Base-by-base conservation (phyloP, 441 rosid genomes). In the Pelargonium cotyledonis region DNA sequence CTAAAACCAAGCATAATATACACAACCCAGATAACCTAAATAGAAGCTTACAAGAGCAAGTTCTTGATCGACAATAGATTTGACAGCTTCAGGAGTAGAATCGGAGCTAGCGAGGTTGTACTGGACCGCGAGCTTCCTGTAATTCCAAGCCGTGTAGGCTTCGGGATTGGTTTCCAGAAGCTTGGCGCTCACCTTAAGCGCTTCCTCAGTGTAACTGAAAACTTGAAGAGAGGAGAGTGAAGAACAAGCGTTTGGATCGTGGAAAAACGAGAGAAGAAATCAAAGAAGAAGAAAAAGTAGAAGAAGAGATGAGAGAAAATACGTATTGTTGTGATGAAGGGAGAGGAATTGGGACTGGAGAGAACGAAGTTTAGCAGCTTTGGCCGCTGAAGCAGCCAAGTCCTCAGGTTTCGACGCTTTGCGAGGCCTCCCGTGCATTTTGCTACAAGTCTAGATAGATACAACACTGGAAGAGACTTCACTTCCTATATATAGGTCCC, bases 371-470 rank as follows among this genome's bases (percentile, higher is more conserved):
- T 85, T 85, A 77, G 78, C 75, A 15, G 89, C 90, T 76, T 94
- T 89, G 69, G 88, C 90, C 11, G 86, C 81, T 6, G 84, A 80
- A 19, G 84, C 90, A 16, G 81, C 89, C 26, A 75, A 86, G 1
- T 89, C 95, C 63, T 86, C 91, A 9, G 91, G 86, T 60, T 76
- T 82, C 10, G 73, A 65, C 21, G 88, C 79, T 70, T 85, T 88
- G 46, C 97, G 88, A 61, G 97, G 96, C 21, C 87, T 88, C 11
- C 97, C 97, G 85, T 94, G 98, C 97, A 89, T 93, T 74, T 75
- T 71, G 66, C 43, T 65, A 29, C 31, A 29, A 29, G 3, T 65
- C 73, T 18, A 0, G 11, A 14, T 5, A 58, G 63, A 58, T 49
- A 15, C 57, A 12, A 49, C 15, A n/a, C 63, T 18, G 8, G n/a